A percentile compares a stretch with the other conserved stretches of the same genome.
These are phyloP conservation scores for Telopea speciosissima DNA, from an alignment of 177 flowering plant species.

Conservation along the genomic window DNA sequence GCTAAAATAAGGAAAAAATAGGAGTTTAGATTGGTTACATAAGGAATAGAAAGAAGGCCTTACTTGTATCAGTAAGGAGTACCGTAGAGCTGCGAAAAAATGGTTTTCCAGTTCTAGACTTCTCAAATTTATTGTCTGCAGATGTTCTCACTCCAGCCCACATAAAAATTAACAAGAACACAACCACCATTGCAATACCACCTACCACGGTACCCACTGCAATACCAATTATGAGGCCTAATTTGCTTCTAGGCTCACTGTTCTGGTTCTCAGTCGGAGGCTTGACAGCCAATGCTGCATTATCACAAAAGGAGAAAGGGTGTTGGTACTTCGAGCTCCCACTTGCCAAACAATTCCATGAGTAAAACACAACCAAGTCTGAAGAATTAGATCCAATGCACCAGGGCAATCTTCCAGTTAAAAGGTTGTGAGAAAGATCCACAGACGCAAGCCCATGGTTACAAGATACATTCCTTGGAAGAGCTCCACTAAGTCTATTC, in stretches of 20 bases:
- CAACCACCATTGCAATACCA: constrained; percentile 24
- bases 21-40: neutral
- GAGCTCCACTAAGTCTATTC: constrained; percentile 54
- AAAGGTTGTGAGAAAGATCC: constrained; percentile 61
- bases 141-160: constrained; percentile 15
- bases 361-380: constrained; percentile 33
- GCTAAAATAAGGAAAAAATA: neutral
- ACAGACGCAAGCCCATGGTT: constrained; percentile 36
- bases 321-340: constrained; percentile 42
- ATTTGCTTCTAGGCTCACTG: constrained; percentile 26
- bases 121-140: constrained; percentile 17
- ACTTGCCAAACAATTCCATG: constrained; percentile 61
- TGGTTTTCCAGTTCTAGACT: constrained; percentile 29
- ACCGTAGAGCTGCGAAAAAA: constrained; percentile 22
- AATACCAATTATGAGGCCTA: constrained; percentile 47
- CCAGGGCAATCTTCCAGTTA: constrained; percentile 60
- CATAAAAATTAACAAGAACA: constrained; percentile 30
- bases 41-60: neutral
- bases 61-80: constrained; percentile 21
- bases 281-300: constrained; percentile 68
- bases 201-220: constrained; percentile 40
- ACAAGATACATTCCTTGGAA: constrained; percentile 41
- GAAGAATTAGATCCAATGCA: constrained; percentile 42
- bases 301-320: constrained; percentile 43
- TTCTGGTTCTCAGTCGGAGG: constrained; percentile 27